Percentiles rank a stretch among this genome's conserved stretches.
Evolutionary conservation across 192 early-diverging fungal species (phyloP).

Genomic region (Coemansia sp.): DNA sequence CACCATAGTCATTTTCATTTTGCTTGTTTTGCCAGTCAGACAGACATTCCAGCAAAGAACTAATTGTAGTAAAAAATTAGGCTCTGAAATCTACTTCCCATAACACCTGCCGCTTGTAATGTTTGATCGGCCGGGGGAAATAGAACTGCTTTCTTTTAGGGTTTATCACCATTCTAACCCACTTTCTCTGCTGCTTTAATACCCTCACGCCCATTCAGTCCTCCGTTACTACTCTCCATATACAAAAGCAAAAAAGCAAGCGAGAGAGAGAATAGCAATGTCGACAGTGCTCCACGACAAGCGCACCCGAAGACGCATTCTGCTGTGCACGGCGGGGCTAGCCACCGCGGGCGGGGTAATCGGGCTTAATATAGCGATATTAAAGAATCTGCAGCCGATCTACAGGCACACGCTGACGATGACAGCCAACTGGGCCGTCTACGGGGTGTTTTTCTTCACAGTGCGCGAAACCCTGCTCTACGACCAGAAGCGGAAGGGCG

Average conservation of each 20-base stretch:
- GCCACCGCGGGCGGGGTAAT: constrained; percentile 27
- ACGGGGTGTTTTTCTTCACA: constrained; percentile 38
- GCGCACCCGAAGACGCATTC: constrained; percentile 29
- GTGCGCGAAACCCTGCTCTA: constrained; percentile 63
- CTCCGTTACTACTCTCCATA: not conserved
- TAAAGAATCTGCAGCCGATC: constrained; percentile 49
- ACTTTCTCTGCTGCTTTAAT: not conserved
- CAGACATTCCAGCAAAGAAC: too few relatives aligned
- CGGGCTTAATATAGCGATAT: constrained; percentile 46
- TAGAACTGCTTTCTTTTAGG: too few relatives aligned
- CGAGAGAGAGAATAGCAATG: not conserved
- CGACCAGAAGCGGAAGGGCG: constrained; percentile 58
- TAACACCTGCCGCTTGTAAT: too few relatives aligned
- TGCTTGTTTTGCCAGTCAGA: too few relatives aligned
- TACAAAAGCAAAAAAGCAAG: not conserved
- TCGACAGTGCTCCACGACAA: constrained; percentile 13
- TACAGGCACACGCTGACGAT: constrained; percentile 33
- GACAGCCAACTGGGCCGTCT: constrained; percentile 47
- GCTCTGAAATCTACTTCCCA: too few relatives aligned
- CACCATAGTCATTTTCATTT: too few relatives aligned
- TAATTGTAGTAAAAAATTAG: too few relatives aligned
- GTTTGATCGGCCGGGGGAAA: too few relatives aligned
- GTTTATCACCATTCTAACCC: too few relatives aligned
- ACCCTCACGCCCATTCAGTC: not conserved
- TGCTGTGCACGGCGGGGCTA: constrained; percentile 32